Evolutionary conservation across 2,329 filamentous ascomycete species (phyloP).

Genomic region (Aureobasidium mangrovei): DNA sequence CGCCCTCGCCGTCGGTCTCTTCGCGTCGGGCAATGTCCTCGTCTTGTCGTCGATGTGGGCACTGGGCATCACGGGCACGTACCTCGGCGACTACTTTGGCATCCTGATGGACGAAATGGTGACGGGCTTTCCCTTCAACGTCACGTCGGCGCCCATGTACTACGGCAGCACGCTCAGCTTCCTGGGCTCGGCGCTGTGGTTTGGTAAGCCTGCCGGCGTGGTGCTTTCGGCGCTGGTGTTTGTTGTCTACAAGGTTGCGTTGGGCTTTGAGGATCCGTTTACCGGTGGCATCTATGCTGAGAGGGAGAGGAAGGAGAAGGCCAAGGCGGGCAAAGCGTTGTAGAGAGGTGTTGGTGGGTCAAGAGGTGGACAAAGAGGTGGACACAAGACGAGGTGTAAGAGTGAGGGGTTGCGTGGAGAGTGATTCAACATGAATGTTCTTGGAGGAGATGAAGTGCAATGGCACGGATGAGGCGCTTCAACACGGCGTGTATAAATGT

Average conservation of each 20-base stretch:
- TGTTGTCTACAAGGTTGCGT: conserved; percentile 68
- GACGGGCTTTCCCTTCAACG: conserved; percentile 90
- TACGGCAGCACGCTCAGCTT: conserved; percentile 90
- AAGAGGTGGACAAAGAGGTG: background rate
- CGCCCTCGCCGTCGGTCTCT: conserved; percentile 60
- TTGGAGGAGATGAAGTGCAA: too few species aligned
- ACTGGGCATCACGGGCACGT: conserved; percentile 89
- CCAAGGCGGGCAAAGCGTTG: conserved; percentile 22
- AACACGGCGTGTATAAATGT: background rate
- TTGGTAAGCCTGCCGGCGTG: conserved; percentile 79
- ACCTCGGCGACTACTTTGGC: conserved; percentile 96
- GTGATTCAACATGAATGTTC: background rate
- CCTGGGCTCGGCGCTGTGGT: conserved; percentile 74
- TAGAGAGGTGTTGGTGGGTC: background rate
- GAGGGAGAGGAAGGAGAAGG: conserved; percentile 49
- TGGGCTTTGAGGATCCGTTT: conserved; percentile 88
- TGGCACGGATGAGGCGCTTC: too few species aligned
- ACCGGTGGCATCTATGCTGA: conserved; percentile 88
- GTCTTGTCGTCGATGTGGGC: conserved; percentile 86
- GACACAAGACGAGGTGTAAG: background rate
- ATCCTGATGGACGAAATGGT: conserved; percentile 95
- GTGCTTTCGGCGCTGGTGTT: conserved; percentile 67
- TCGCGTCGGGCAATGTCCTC: conserved; percentile 69
- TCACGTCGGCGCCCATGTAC: conserved; percentile 91
- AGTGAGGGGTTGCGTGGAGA: background rate